phyloP scores from a whole-genome alignment of 768 basidiomycete genomes.

The Pisolithus marmoratus region DNA sequence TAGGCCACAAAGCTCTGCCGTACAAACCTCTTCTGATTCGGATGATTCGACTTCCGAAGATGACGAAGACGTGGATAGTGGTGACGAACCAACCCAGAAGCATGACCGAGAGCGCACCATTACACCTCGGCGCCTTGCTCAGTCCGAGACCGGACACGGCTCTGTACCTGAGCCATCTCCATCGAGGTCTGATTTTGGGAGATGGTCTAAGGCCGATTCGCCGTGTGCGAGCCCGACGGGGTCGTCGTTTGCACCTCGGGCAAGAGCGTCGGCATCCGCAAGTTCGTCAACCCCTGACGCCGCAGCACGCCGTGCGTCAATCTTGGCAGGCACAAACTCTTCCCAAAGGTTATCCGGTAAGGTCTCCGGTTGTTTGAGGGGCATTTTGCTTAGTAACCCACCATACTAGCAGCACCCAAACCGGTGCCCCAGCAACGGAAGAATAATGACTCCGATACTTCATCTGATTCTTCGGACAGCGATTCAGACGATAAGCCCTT shows the following conservation, averaged over 20 bases:
- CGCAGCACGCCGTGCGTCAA: constrained; percentile 47
- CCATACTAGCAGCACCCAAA: constrained; percentile 3
- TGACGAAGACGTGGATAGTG: constrained; percentile 33
- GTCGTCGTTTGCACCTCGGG: constrained; percentile 18
- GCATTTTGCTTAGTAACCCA: background rate
- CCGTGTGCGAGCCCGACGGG: constrained; percentile 23
- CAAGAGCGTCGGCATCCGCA: constrained; percentile 52
- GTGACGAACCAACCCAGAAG: constrained; percentile 28
- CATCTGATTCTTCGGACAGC: constrained; percentile 29
- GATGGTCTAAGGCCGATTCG: constrained; percentile 13
- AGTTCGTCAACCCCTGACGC: constrained; percentile 50
- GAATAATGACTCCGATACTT: constrained; percentile 20
- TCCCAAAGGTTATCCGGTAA: constrained; percentile 24
- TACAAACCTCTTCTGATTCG: constrained; percentile 24
- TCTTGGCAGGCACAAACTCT: constrained; percentile 30
- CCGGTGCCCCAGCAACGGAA: constrained; percentile 2
- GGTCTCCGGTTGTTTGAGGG: constrained; percentile 5
- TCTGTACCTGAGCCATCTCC: background rate
- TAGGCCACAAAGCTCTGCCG: constrained; percentile 13
- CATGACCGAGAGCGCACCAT: constrained; percentile 31
- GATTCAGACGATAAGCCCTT: constrained; percentile 61
- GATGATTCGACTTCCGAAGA: constrained; percentile 33
- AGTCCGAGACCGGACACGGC: constrained; percentile 18
- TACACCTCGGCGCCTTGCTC: constrained; percentile 17
- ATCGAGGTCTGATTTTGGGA: constrained; percentile 5